Base-by-base conservation (phyloP, 257 asterid species). In the Ilex aquifolium region DNA sequence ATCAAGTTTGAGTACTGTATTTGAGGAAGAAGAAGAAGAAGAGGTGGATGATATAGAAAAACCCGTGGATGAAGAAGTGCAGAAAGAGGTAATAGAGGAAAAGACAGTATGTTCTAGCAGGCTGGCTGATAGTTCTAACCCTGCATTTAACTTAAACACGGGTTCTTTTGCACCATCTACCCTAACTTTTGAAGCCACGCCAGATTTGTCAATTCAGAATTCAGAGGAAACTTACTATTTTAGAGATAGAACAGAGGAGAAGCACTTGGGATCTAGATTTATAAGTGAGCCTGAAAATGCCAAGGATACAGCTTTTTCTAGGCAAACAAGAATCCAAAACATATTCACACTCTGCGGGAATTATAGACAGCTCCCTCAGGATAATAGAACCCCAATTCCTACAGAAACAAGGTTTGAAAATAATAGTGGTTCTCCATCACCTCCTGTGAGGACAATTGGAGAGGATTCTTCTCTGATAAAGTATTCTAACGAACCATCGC, bases 81-180 rank as follows among this genome's bases (percentile, higher is more conserved):
- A 75, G 67, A 83, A 92, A 79, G 93, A 88, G 77, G 96, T 83
- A 15, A 78, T 90, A 6, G 96, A 85, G 83, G 95, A 90, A 83
- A 80, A 88, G 69, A 77, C 46, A 69, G 70, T 83, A 2, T 73
- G 62, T 49, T 69, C 70, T 17, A 63, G 67, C 56, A 39, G 63
- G 16, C 32, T 32, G 55, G 62, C 31, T 10, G 56, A 48, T 12
- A 29, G 27, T 42, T 51, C 61, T 52, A 67, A 27, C 60, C n/a
- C 11, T 40, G 36, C 29, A 1, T 48, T 36, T 60, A 55, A 53
- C 56, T 17, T 65, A 14, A 15, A 31, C 44, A 40, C 39, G 6
- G 51, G 49, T 32, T 52, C 50, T 57, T 66, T 61, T 50, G 44
- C 64, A 11, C 13, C 69, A 29, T 61, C 27, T 1, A 21, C 27